Evolutionary conservation across 2,329 filamentous ascomycete genomes (phyloP).

Genomic region (Fusarium poae): DNA sequence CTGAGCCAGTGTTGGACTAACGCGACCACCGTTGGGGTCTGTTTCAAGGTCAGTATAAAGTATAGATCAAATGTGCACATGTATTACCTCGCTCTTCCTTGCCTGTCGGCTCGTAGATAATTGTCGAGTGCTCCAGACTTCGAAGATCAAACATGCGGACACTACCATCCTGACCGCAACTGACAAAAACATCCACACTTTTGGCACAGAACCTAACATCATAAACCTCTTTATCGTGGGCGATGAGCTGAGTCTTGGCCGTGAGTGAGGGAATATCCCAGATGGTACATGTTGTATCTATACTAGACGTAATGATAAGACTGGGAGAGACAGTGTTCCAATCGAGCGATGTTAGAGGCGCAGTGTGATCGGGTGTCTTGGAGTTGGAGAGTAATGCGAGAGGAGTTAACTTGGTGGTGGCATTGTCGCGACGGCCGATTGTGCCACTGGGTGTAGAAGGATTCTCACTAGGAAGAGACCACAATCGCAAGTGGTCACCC

Average conservation of each 20-base stretch:
- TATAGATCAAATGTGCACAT: neutral
- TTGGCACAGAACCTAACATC: constrained; percentile 98
- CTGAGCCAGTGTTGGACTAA: constrained; percentile 81
- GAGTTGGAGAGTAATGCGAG: constrained; percentile 95
- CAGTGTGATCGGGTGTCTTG: constrained; percentile 98
- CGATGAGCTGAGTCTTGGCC: constrained; percentile 97
- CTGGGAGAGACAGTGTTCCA: constrained; percentile 99
- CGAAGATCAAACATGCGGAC: constrained; percentile 98
- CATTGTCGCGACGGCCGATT: constrained; percentile 72
- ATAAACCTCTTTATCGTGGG: constrained; percentile 98
- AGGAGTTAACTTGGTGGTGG: constrained; percentile 86
- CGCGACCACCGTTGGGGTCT: constrained; percentile 71
- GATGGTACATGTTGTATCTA: constrained; percentile 98
- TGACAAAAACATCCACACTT: constrained; percentile 98
- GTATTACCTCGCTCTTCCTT: constrained; percentile 79
- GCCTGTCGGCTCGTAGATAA: constrained; percentile 96
- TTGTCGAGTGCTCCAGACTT: constrained; percentile 96
- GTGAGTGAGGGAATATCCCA: constrained; percentile 99
- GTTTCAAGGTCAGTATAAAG: constrained; percentile 3
- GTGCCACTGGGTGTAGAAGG: constrained; percentile 71
- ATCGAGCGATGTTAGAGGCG: constrained; percentile 93
- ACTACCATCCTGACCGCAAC: constrained; percentile 96
- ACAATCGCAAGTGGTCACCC: constrained; percentile 91
- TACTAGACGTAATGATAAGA: constrained; percentile 97
- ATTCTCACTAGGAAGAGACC: constrained; percentile 86